Conservation (phyloP, 768 basidiomycete species). For the Imleria badia region DNA sequence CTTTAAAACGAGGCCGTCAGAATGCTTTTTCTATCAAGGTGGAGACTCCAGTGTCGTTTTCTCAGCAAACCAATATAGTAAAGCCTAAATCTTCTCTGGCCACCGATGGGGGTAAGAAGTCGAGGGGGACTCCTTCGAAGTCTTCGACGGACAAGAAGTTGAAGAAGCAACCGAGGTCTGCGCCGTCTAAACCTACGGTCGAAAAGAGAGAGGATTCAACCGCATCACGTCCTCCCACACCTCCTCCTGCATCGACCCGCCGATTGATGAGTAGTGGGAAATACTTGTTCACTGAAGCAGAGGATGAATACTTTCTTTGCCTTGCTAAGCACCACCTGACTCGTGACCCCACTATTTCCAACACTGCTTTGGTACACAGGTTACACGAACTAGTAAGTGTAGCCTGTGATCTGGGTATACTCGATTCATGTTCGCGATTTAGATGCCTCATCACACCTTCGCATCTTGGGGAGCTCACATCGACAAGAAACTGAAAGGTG, state of each 20-base stretch:
- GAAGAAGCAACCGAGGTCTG: constrained; percentile 2
- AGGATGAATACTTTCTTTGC: constrained; percentile 46
- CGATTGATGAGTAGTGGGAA: constrained; percentile 26
- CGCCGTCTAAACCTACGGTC: not conserved
- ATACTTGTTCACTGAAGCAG: constrained; percentile 50
- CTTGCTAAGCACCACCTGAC: constrained; percentile 48
- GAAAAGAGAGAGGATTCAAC: constrained; percentile 1
- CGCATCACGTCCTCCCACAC: constrained; percentile 40
- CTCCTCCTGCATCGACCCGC: constrained; percentile 41
- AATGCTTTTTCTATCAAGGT: constrained; percentile 11
- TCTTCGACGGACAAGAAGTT: constrained; percentile 1
- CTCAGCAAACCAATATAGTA: not conserved
- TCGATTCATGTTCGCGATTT: not conserved
- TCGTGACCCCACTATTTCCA: constrained; percentile 47
- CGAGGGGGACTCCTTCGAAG: constrained; percentile 9
- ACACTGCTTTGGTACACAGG: constrained; percentile 35
- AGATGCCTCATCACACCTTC: constrained; percentile 62
- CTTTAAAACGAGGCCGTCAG: constrained; percentile 27
- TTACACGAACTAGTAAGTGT: constrained; percentile 47
- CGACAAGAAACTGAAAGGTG: constrained; percentile 28
- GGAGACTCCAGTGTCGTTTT: constrained; percentile 7
- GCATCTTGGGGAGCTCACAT: constrained; percentile 53
- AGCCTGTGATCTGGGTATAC: not conserved
- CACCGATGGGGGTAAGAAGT: not conserved
- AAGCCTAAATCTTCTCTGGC: constrained; percentile 8